Evolutionary conservation across 116 monocot species (phyloP).

Genomic region (Trichopus zeylanicus): DNA sequence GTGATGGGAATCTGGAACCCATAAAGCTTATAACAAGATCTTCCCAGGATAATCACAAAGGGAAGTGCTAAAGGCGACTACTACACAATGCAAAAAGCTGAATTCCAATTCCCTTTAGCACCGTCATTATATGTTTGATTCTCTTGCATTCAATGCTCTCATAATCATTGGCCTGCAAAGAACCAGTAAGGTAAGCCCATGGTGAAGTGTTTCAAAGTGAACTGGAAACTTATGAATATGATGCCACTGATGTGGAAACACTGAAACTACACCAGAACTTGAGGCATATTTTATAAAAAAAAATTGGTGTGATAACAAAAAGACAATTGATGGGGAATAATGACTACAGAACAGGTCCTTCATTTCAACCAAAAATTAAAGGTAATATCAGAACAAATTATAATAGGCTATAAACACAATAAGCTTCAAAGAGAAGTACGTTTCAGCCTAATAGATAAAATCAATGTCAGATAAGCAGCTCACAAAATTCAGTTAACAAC

Average conservation of each 20-base stretch:
- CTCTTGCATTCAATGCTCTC: neutral
- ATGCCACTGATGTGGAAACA: neutral
- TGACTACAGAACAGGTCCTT: neutral
- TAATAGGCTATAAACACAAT: too few relatives aligned
- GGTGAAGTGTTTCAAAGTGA: too few relatives aligned
- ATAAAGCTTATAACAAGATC: constrained; percentile 10
- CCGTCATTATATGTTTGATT: neutral
- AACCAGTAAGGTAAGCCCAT: neutral
- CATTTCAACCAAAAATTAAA: neutral
- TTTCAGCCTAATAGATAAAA: too few relatives aligned
- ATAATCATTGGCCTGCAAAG: neutral
- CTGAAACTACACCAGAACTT: neutral
- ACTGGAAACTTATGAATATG: neutral
- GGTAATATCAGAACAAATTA: too few relatives aligned
- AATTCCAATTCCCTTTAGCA: neutral
- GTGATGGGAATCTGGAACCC: constrained; percentile 63
- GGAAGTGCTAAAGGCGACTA: neutral
- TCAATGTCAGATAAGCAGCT: too few relatives aligned
- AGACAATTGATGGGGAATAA: neutral
- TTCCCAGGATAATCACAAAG: neutral
- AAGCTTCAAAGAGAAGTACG: too few relatives aligned
- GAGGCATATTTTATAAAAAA: neutral
- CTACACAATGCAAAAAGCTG: neutral
- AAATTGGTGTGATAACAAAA: neutral
- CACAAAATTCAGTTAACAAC: too few relatives aligned